Percentiles rank a stretch among this genome's conserved stretches.
Evolutionary conservation across 2,329 filamentous ascomycete genomes (phyloP).

Genomic region (Hymenoscyphus scutula): DNA sequence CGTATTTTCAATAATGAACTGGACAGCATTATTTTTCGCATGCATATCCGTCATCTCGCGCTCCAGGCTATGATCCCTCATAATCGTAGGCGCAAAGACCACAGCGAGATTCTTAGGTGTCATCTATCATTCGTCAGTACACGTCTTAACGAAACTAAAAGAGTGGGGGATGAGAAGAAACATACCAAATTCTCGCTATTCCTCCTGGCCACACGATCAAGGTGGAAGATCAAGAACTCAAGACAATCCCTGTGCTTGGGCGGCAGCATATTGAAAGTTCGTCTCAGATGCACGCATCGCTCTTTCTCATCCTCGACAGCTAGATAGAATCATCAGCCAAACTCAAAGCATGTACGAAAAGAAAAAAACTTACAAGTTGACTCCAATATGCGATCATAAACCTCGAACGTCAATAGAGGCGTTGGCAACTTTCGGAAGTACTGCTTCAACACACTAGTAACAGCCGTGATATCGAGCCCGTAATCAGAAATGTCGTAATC

Average conservation of each 20-base stretch:
- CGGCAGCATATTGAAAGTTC: conserved; percentile 75
- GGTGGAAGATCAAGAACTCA: conserved; percentile 91
- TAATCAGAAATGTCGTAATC: conserved; percentile 93
- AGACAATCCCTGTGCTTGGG: conserved; percentile 83
- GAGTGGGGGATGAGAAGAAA: conserved; percentile 16
- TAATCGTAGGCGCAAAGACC: conserved; percentile 96
- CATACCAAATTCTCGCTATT: conserved; percentile 80
- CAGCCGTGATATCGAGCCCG: conserved; percentile 90
- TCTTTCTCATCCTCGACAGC: conserved; percentile 64
- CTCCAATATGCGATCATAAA: conserved; percentile 87
- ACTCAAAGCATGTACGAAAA: neutral
- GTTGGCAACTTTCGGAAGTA: conserved; percentile 93
- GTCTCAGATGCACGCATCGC: conserved; percentile 68
- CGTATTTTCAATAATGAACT: conserved; percentile 90
- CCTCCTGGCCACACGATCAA: conserved; percentile 78
- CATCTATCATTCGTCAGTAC: conserved; percentile 59
- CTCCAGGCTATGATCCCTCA: conserved; percentile 85
- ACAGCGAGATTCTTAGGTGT: conserved; percentile 94
- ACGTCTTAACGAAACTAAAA: neutral
- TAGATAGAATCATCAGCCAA: conserved; percentile 39
- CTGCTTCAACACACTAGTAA: conserved; percentile 94
- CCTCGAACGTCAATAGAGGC: conserved; percentile 85
- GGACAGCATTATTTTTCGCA: conserved; percentile 85
- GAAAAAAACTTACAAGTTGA: conserved; percentile 60
- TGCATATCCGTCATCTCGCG: conserved; percentile 96